phyloP scores from a whole-genome alignment of 805 yeast species.

The Candida morakotiae region DNA sequence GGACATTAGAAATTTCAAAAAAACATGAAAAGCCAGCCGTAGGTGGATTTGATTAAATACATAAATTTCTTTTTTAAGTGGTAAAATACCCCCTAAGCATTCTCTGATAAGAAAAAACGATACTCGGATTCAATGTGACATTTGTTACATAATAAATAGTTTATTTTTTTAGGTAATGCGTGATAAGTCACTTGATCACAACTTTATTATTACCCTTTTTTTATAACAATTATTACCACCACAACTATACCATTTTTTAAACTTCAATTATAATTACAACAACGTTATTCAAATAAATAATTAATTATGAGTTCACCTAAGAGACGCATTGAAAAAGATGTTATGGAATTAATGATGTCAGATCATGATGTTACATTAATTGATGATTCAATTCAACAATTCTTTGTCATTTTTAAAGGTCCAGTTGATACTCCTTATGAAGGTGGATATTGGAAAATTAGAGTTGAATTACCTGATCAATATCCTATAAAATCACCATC shows the following conservation, averaged over 20 bases:
- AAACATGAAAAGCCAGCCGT: constrained; percentile 14
- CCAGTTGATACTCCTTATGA: constrained; percentile 82
- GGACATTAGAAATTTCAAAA: constrained; percentile 18
- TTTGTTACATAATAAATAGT: too few species aligned
- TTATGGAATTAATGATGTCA: constrained; percentile 94
- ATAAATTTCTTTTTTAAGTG: too few species aligned
- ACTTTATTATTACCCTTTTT: neutral
- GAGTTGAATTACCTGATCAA: constrained; percentile 91
- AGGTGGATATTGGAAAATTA: constrained; percentile 85
- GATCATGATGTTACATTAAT: constrained; percentile 82
- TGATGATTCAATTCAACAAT: constrained; percentile 77
- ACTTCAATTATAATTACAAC: too few species aligned
- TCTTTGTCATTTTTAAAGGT: constrained; percentile 79
- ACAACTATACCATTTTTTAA: neutral
- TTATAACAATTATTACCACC: neutral
- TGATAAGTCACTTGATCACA: constrained; percentile 2
- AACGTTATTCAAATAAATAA: too few species aligned
- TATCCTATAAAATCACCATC: constrained; percentile 96
- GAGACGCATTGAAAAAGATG: constrained; percentile 88
- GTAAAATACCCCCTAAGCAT: too few species aligned
- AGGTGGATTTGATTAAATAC: constrained; percentile 10
- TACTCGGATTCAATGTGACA: too few species aligned
- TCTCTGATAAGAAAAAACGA: too few species aligned
- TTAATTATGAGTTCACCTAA: constrained; percentile 54
- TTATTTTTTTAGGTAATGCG: neutral